phyloP scores from a whole-genome alignment of 148 eudicot species.

The Fallopia convolvulus region DNA sequence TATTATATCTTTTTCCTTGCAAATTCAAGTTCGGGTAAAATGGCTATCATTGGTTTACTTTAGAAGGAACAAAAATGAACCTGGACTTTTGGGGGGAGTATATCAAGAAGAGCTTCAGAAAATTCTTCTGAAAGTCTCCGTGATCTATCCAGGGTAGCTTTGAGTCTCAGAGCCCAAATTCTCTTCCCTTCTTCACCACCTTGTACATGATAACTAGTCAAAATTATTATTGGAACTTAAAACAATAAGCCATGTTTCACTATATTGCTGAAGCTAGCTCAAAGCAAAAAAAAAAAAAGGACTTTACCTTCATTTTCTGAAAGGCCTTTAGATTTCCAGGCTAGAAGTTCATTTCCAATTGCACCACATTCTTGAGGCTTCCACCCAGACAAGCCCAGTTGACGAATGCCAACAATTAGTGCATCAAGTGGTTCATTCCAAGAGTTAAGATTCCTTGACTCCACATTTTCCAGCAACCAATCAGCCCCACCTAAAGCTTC shows the following conservation, averaged over 20 bases:
- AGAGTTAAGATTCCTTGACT: conserved; percentile 39
- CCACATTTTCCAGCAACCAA: conserved; percentile 56
- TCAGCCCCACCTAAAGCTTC: conserved; percentile 72
- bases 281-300: not conserved
- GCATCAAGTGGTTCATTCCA: conserved; percentile 71
- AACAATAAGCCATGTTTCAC: not conserved
- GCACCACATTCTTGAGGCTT: conserved; percentile 68
- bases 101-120: conserved; percentile 76
- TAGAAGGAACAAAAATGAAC: conserved; percentile 16
- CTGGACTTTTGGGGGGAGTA: conserved; percentile 82
- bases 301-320: conserved; percentile 62
- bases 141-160: conserved; percentile 97
- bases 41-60: not conserved
- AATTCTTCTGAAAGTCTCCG: conserved; percentile 88
- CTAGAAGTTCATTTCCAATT: conserved; percentile 59
- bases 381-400: conserved; percentile 86
- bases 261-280: not conserved
- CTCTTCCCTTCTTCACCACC: conserved; percentile 83
- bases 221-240: not conserved
- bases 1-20: too few species aligned
- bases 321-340: conserved; percentile 79
- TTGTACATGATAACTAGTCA: conserved; percentile 23
- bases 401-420: conserved; percentile 59
- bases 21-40: not conserved
- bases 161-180: conserved; percentile 86